These are phyloP conservation scores for Kluyveromyces nonfermentans DNA, from an alignment of 805 yeast species.

Conservation along the genomic window DNA sequence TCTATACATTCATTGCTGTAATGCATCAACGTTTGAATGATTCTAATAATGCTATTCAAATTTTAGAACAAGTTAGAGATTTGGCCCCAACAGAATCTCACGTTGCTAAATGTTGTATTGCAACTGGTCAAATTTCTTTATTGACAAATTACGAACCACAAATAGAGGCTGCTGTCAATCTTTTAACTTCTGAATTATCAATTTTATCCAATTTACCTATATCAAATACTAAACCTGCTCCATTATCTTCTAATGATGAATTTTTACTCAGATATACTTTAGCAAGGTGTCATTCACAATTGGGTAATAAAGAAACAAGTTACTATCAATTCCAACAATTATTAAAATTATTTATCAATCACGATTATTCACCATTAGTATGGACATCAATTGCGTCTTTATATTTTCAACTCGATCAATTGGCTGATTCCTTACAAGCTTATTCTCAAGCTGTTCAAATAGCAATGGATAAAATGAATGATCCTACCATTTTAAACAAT, in stretches of 20 bases:
- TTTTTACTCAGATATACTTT: slow-evolving; percentile 2
- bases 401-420: slow-evolving; percentile 48
- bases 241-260: slow-evolving; percentile 1
- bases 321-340: slow-evolving; percentile 4
- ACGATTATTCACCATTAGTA: slow-evolving; percentile 35
- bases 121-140: neutral
- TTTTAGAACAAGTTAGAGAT: slow-evolving; percentile 2
- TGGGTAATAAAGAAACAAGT: slow-evolving; percentile 1
- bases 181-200: neutral
- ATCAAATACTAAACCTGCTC: neutral
- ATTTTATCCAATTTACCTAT: neutral
- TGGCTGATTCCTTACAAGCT: slow-evolving; percentile 58
- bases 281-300: slow-evolving; percentile 3
- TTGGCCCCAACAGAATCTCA: slow-evolving; percentile 3
- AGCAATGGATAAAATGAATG: slow-evolving; percentile 2
- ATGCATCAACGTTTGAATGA: slow-evolving; percentile 4
- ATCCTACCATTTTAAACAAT: neutral
- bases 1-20: slow-evolving; percentile 7
- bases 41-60: slow-evolving; percentile 1
- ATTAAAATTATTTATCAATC: slow-evolving; percentile 1
- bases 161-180: neutral
- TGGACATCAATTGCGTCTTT: slow-evolving; percentile 62
- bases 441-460: slow-evolving; percentile 44
- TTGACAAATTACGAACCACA: slow-evolving; percentile 1
- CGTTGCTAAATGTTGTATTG: slow-evolving; percentile 1